Evolutionary conservation across 1,139 yeast species (phyloP), one percentile per base, ranked within the genome.

Genomic region (Sugiyamaella sp.): DNA sequence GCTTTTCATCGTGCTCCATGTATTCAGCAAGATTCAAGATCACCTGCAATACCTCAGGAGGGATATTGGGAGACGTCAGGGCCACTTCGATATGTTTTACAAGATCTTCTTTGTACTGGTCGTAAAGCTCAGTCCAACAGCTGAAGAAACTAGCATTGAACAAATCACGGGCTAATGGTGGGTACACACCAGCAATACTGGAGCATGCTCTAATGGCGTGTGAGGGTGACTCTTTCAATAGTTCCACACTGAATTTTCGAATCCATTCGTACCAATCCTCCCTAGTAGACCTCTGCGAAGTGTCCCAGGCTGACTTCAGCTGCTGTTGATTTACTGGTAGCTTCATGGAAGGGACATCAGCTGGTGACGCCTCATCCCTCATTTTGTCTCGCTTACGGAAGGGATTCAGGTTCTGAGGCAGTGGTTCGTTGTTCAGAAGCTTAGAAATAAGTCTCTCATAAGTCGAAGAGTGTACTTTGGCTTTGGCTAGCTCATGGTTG

Each of bases 261-360:
- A 91, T 84, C 99, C 99, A 95, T 66, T 93, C 99, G 66, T 87
- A 91, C 99, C 99, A 95, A 63, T 93, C 99, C 65, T 91, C 99
- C 61, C 86, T 83, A 0, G 97, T 89, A 44, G 95, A 80, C 60
- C 95, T 81, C 62, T 89, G 93, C 25, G 87, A 82, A 16, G 96
- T 87, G 63, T 90, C 97, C 99, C 99, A 95, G 0, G 95, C 90
- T 46, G 82, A 80, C 64, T 88, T 86, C 60, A 88, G 74, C 4
- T 85, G 85, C 52, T 81, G 84, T 58, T 87, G 91, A 61, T 88
- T 86, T 12, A 88, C 89, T 0, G 96, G 91, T 9, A 91, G 74
- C 63, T 89, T 89, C 14, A 86, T 78, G 1, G 86, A 82, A 61
- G 85, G 79, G 54, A 86, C 91, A 45, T 85, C 83, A 38, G 87